Conservation (phyloP, 2,329 filamentous ascomycete genomes). For the Aspergillus fructus region DNA sequence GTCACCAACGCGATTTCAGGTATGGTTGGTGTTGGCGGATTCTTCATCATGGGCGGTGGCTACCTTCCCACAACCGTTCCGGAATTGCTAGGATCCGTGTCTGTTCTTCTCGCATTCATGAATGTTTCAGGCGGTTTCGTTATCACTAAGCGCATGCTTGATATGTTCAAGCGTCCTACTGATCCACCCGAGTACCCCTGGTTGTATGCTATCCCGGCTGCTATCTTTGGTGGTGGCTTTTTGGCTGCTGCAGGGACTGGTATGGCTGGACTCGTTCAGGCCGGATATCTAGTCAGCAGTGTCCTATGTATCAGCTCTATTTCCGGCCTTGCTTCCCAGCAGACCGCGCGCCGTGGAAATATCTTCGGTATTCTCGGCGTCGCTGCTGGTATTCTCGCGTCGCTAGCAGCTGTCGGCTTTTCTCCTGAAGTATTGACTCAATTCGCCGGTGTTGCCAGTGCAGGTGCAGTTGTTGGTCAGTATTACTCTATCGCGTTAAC, state of each 20-base stretch:
- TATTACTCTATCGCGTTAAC: neutral
- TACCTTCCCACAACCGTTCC: slow-evolving; percentile 75
- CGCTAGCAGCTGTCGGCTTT: slow-evolving; percentile 77
- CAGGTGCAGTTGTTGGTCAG: slow-evolving; percentile 65
- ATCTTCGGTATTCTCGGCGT: slow-evolving; percentile 85
- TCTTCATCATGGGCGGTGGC: slow-evolving; percentile 86
- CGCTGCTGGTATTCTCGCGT: slow-evolving; percentile 77
- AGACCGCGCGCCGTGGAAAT: slow-evolving; percentile 81
- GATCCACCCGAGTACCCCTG: slow-evolving; percentile 87
- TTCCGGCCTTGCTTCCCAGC: slow-evolving; percentile 76
- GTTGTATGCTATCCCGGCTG: slow-evolving; percentile 76
- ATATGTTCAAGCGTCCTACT: slow-evolving; percentile 83
- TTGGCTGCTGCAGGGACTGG: slow-evolving; percentile 77
- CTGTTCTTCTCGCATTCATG: slow-evolving; percentile 81
- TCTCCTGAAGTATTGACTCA: slow-evolving; percentile 75
- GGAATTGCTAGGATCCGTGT: slow-evolving; percentile 73
- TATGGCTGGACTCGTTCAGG: slow-evolving; percentile 79
- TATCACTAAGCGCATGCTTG: slow-evolving; percentile 89
- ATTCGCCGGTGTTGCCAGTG: slow-evolving; percentile 71
- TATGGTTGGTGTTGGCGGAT: slow-evolving; percentile 84
- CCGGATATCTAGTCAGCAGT: slow-evolving; percentile 82
- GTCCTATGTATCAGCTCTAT: slow-evolving; percentile 80
- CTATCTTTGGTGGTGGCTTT: slow-evolving; percentile 77
- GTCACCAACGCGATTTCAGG: slow-evolving; percentile 88
- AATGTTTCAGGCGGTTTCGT: slow-evolving; percentile 88